These are phyloP conservation scores for Eutrema salsugineum DNA, from an alignment of 441 rosid genomes.

Conservation along the genomic window DNA sequence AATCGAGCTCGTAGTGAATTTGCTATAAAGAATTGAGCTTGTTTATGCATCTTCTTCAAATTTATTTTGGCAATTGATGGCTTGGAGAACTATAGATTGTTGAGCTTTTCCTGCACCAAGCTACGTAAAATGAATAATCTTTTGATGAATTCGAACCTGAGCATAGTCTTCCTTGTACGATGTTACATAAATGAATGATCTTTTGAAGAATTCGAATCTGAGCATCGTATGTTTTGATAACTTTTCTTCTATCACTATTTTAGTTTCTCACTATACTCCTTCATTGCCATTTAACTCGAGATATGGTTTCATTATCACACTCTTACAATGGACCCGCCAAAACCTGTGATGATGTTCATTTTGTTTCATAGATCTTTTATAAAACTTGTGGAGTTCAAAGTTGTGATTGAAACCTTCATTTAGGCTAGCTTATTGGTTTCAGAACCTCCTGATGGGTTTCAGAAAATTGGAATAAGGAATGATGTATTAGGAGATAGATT, in stretches of 20 bases:
- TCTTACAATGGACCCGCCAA: background rate
- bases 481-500: no score
- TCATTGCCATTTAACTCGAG: no score
- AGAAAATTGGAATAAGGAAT: no score
- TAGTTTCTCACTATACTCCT: background rate
- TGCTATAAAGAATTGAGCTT: background rate
- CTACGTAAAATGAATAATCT: background rate
- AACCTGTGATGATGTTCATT: background rate
- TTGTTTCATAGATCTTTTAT: background rate
- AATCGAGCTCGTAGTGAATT: background rate
- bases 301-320: background rate
- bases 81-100: background rate
- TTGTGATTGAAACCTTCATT: no score
- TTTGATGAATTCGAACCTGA: background rate
- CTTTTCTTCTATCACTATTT: background rate
- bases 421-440: no score
- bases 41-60: background rate
- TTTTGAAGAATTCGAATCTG: background rate
- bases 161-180: background rate
- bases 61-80: background rate
- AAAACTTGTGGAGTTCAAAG: background rate
- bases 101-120: background rate
- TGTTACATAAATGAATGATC: background rate
- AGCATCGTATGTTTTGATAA: background rate
- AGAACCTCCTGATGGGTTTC: no score